These are phyloP conservation scores for Triticum monococcum DNA, from an alignment of 176 grass and related monocot species.

Conservation along the genomic window DNA sequence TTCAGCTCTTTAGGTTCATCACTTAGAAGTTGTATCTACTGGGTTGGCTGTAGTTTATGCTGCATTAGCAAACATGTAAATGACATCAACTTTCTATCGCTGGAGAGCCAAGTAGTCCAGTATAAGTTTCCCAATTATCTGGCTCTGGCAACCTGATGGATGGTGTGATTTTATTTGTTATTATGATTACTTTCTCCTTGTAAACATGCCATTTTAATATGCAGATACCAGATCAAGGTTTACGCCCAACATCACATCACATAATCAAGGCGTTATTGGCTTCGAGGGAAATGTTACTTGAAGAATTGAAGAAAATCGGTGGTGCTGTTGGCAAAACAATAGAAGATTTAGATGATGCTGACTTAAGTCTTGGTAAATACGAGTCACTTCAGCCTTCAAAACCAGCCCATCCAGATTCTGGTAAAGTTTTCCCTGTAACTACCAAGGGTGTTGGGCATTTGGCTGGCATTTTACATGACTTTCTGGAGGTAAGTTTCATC, in stretches of 20 bases:
- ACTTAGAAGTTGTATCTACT: background rate
- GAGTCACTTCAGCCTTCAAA: conserved; percentile 63
- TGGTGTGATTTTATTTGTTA: background rate
- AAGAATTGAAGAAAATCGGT: conserved; percentile 77
- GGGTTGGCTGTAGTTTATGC: background rate
- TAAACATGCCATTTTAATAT: conserved; percentile 38
- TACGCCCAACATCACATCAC: conserved; percentile 62
- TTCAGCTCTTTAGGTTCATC: background rate
- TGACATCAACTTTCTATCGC: background rate
- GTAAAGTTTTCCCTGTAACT: conserved; percentile 55
- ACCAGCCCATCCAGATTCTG: conserved; percentile 33
- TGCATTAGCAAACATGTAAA: conserved; percentile 2
- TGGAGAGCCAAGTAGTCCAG: background rate
- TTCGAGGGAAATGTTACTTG: conserved; percentile 81
- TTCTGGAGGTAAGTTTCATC: conserved; percentile 74
- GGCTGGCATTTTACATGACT: conserved; percentile 83
- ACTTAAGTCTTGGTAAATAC: conserved; percentile 78
- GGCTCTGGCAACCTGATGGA: background rate
- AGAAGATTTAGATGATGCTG: conserved; percentile 67
- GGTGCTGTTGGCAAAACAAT: conserved; percentile 67
- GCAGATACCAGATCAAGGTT: conserved; percentile 76
- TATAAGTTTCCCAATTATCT: conserved; percentile 5
- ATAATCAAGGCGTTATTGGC: conserved; percentile 70
- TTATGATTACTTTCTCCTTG: background rate
- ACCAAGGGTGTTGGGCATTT: conserved; percentile 80